Evolutionary conservation across 169 alveolate genomes (phyloP).

Genomic region (Eimeria falciformis): DNA sequence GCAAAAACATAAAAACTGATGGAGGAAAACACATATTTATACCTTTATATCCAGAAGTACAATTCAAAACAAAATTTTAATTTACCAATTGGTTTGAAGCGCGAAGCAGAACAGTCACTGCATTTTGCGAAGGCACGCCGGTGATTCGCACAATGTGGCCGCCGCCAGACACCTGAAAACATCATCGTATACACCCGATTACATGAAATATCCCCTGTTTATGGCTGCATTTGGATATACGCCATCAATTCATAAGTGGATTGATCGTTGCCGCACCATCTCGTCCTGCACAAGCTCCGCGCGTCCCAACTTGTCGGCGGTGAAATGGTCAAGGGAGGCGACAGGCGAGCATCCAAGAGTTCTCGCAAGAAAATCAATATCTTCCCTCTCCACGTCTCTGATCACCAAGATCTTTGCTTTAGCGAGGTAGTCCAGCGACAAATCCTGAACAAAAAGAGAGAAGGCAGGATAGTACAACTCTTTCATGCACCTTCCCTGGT

Average conservation of each 20-base stretch:
- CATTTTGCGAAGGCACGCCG: conserved; percentile 69
- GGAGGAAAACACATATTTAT: too few species aligned
- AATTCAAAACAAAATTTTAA: not conserved
- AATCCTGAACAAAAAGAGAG: conserved; percentile 86
- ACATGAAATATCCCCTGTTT: not conserved
- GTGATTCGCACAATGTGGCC: conserved; percentile 72
- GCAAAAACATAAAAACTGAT: not conserved
- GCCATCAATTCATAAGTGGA: too few species aligned
- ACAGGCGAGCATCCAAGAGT: conserved; percentile 97
- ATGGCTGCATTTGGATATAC: not conserved
- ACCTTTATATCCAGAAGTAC: too few species aligned
- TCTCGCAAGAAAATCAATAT: conserved; percentile 95
- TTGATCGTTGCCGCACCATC: conserved; percentile 77
- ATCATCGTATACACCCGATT: too few species aligned
- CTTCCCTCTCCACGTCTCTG: conserved; percentile 98
- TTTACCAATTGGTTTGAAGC: conserved; percentile 94
- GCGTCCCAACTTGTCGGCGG: conserved; percentile 97
- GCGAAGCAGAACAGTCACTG: conserved; percentile 96
- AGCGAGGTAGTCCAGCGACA: conserved; percentile 97
- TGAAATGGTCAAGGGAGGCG: conserved; percentile 98
- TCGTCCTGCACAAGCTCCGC: conserved; percentile 91
- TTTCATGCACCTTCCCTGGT: not conserved
- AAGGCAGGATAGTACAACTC: too few species aligned
- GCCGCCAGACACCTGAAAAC: conserved; percentile 51
- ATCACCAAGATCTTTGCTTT: conserved; percentile 98